Base-by-base conservation (phyloP, 1,284 basidiomycete species). In the Sanghuangporus weigelae region DNA sequence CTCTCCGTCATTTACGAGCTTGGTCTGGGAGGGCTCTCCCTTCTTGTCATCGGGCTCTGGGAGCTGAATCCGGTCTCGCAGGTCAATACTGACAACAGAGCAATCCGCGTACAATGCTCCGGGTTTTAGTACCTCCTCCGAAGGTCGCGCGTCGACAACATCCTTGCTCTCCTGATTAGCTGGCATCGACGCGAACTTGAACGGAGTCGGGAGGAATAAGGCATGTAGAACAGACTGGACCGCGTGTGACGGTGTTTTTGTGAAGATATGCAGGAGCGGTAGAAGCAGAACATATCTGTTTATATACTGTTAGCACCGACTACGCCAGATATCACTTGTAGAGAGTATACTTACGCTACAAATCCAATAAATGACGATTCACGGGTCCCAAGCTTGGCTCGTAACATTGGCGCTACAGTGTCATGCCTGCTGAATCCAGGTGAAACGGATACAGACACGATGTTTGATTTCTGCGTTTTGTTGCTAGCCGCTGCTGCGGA, bases 181-280 rank as follows among this genome's bases (percentile, higher is more conserved):
- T 23, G 51, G 44, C 48, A 56, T 73, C 46, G 70, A 64, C 19
- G 71, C 70, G 59, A 69, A 69, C 74, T 89, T 89, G 76, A 87
- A 85, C 1, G 87, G 87, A 3, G 88, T 89, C 0, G 90, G 89
- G 11, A 92, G 79, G 72, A 90, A 92, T 7, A 92, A 79, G 0
- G 79, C 83, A 65, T 92, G 90, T 0, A 92, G 72, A 12, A 90
- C 75, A 3, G 83, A 81, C 72, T 92, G 87, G 11, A 86, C 74
- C 0, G 86, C 77, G 0, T 83, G 76, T 6, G 64, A 69, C 1
- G 87, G 79, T 0, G 83, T 80, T 70, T 91, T 92, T n/a, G 84
- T 79, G 65, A 88, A 72, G 35, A 92, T 68, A 39, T 81, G 77
- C 7, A 90, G 73, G 3, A 90, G 39, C 0, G 88, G 87, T 63